phyloP scores from a whole-genome alignment of 371 early-diverging fungal genomes.

The Actinomucor elegans region DNA sequence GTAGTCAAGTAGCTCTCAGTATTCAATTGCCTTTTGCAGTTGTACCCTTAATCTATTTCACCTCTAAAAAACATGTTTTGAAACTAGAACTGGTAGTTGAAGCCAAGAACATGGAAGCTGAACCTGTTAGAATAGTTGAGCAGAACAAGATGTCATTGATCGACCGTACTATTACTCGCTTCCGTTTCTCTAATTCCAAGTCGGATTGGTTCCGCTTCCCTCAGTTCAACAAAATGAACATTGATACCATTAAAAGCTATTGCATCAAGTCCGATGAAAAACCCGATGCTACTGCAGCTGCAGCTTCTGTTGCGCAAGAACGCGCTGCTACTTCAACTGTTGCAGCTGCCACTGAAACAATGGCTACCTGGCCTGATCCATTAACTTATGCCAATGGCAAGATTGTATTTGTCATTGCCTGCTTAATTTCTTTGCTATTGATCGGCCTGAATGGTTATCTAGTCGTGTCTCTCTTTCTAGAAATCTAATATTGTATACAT shows the following conservation, averaged over 20 bases:
- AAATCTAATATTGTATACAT: conserved; percentile 9
- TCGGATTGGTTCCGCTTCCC: conserved; percentile 22
- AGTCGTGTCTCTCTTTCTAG: conserved; percentile 37
- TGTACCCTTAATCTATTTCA: conserved; percentile 74
- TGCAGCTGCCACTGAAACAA: neutral
- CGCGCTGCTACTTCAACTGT: neutral
- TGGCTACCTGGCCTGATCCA: conserved; percentile 23
- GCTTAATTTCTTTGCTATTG: conserved; percentile 47
- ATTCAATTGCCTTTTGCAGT: conserved; percentile 83
- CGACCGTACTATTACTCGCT: conserved; percentile 16
- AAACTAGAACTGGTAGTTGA: conserved; percentile 34
- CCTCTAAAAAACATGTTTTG: conserved; percentile 57
- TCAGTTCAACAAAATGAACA: conserved; percentile 20
- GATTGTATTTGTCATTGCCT: conserved; percentile 43
- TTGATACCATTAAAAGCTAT: conserved; percentile 6
- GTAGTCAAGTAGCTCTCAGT: conserved; percentile 76
- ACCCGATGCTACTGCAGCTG: neutral
- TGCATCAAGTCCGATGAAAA: neutral
- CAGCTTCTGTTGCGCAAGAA: neutral
- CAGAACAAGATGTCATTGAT: conserved; percentile 19
- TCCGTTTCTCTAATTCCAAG: conserved; percentile 9
- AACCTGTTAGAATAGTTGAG: neutral
- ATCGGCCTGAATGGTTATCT: conserved; percentile 61
- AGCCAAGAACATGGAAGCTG: neutral
- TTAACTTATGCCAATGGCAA: conserved; percentile 32